These are phyloP conservation scores for Vitis hybrid DNA, from an alignment of 177 flowering plant species.

Conservation along the genomic window DNA sequence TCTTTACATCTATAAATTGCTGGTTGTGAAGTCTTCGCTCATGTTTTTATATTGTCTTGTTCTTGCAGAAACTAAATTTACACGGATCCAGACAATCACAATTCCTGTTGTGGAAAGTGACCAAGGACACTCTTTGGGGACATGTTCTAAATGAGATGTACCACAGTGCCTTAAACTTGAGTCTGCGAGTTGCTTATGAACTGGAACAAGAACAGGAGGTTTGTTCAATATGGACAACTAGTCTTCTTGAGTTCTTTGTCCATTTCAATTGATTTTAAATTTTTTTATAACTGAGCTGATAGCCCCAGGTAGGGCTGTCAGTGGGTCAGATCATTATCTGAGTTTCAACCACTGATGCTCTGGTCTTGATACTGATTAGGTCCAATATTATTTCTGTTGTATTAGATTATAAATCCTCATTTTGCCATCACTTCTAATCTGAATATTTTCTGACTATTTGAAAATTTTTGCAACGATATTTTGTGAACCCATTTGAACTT, in stretches of 20 bases:
- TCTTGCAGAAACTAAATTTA: slow-evolving; percentile 53
- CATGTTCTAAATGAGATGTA: slow-evolving; percentile 76
- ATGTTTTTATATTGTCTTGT: slow-evolving; percentile 2
- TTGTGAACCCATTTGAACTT: too few species aligned
- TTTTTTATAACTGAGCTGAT: too few species aligned
- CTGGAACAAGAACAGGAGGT: slow-evolving; percentile 69
- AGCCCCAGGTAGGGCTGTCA: too few species aligned
- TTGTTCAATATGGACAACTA: slow-evolving; percentile 6
- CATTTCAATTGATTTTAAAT: not conserved
- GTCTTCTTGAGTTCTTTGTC: not conserved
- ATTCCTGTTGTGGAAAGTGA: slow-evolving; percentile 68
- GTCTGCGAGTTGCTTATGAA: slow-evolving; percentile 54
- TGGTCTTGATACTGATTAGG: too few species aligned
- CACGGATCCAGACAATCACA: slow-evolving; percentile 27
- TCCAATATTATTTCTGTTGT: too few species aligned
- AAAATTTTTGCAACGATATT: too few species aligned
- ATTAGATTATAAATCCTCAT: too few species aligned
- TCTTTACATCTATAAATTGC: not conserved
- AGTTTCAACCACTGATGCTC: too few species aligned
- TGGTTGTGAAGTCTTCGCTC: not conserved
- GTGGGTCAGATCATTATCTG: too few species aligned
- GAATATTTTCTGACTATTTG: too few species aligned
- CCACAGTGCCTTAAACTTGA: slow-evolving; percentile 83
- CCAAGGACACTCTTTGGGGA: slow-evolving; percentile 40
- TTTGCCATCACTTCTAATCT: too few species aligned